Evolutionary conservation across 192 early-diverging fungal genomes (phyloP).

Genomic region (Bifiguratus adelaidae): DNA sequence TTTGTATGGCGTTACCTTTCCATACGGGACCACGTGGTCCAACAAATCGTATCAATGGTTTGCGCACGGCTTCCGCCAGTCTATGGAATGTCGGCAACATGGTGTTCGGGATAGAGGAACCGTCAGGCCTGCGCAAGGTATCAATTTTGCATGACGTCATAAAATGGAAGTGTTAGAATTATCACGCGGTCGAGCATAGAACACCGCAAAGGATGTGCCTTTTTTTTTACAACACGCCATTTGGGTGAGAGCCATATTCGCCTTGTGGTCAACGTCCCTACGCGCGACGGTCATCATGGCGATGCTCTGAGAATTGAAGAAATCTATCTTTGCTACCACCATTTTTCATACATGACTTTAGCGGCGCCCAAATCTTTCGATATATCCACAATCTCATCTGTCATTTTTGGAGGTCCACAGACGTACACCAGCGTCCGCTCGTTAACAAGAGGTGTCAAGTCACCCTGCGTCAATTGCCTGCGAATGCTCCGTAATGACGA

Average conservation of each 20-base stretch:
- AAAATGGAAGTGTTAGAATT: too few relatives aligned
- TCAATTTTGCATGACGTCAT: too few relatives aligned
- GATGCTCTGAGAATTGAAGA: too few relatives aligned
- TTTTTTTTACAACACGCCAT: too few relatives aligned
- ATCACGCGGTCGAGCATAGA: too few relatives aligned
- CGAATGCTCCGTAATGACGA: too few relatives aligned
- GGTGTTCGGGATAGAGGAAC: not conserved
- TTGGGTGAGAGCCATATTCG: too few relatives aligned
- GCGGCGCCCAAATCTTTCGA: conserved; percentile 1
- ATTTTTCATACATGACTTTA: conserved; percentile 9
- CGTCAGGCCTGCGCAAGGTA: not conserved
- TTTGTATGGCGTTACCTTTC: conserved; percentile 10
- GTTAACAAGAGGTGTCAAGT: not conserved
- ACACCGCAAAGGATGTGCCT: too few relatives aligned
- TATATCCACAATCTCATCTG: conserved; percentile 5
- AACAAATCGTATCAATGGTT: conserved; percentile 22
- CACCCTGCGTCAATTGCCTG: too few relatives aligned
- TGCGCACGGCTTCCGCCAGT: conserved; percentile 3
- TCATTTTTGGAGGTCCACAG: conserved; percentile 11
- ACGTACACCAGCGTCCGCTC: conserved; percentile 2
- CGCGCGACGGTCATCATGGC: too few relatives aligned
- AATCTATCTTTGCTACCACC: too few relatives aligned
- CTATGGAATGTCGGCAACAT: not conserved
- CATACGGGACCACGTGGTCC: conserved; percentile 18
- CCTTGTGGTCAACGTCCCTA: too few relatives aligned